Conservation (phyloP, 2,329 filamentous ascomycete species). For the Apiospora pterosperma region DNA sequence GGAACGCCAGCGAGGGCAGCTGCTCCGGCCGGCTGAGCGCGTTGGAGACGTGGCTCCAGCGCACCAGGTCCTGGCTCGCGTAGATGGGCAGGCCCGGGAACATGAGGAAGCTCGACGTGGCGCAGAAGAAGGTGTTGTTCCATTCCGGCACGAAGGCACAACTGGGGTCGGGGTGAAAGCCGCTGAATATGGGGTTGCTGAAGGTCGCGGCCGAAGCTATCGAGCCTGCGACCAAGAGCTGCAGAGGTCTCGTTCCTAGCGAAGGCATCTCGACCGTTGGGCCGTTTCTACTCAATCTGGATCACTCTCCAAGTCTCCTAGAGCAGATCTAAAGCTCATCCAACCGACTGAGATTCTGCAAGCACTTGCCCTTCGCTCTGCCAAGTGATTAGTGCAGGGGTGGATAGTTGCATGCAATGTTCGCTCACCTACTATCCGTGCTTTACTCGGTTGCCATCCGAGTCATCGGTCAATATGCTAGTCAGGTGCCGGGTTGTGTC, state of each 20-base stretch:
- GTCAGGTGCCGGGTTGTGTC: not conserved
- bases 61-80: slow-evolving; percentile 38
- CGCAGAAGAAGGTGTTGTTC: slow-evolving; percentile 40
- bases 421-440: not conserved
- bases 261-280: not conserved
- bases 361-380: not conserved
- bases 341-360: not conserved
- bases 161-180: slow-evolving; percentile 40
- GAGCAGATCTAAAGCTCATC: not conserved
- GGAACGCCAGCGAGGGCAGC: slow-evolving; percentile 24
- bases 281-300: not conserved
- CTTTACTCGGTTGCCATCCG: not conserved
- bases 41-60: slow-evolving; percentile 35
- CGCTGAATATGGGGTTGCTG: slow-evolving; percentile 39
- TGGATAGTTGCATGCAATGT: not conserved
- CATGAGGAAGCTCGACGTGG: slow-evolving; percentile 38
- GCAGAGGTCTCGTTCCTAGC: not conserved
- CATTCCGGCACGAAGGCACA: slow-evolving; percentile 35
- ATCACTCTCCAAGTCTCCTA: not conserved
- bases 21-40: slow-evolving; percentile 32
- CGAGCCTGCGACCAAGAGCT: not conserved
- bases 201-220: slow-evolving; percentile 13
- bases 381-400: not conserved
- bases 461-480: not conserved
- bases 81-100: slow-evolving; percentile 44